phyloP scores from a whole-genome alignment of 1,139 yeast genomes.

The Pichia sp. region DNA sequence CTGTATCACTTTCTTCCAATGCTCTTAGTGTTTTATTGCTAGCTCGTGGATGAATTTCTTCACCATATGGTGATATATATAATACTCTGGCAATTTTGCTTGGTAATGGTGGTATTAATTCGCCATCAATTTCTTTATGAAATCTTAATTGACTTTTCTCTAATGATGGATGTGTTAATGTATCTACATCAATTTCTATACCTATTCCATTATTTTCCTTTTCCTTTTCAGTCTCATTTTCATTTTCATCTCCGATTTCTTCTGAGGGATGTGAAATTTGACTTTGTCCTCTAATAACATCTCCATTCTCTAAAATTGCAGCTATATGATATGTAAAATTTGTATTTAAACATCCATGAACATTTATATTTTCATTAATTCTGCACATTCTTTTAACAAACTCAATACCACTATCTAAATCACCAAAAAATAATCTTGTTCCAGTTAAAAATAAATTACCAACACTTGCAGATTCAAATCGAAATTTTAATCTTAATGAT shows the following conservation, averaged over 20 bases:
- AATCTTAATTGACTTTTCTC: too few relatives aligned
- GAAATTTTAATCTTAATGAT: not conserved
- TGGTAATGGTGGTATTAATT: too few relatives aligned
- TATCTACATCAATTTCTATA: too few relatives aligned
- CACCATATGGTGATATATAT: too few relatives aligned
- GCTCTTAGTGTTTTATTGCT: too few relatives aligned
- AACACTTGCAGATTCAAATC: constrained; percentile 59
- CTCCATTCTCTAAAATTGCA: constrained; percentile 65
- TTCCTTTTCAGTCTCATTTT: not conserved
- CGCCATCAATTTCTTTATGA: too few relatives aligned
- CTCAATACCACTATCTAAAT: constrained; percentile 78
- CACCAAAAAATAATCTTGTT: constrained; percentile 73
- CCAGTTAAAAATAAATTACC: constrained; percentile 86
- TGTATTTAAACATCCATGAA: constrained; percentile 78
- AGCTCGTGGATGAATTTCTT: too few relatives aligned
- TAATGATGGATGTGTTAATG: too few relatives aligned
- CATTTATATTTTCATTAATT: constrained; percentile 48
- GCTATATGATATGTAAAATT: constrained; percentile 83
- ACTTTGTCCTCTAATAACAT: constrained; percentile 83
- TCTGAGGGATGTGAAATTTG: constrained; percentile 78
- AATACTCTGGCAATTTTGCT: too few relatives aligned
- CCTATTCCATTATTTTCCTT: not conserved
- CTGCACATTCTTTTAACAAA: constrained; percentile 62
- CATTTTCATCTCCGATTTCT: not conserved
- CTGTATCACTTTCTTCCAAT: constrained; percentile 5